Base-by-base conservation (phyloP, 345 rosid species). In the Rhizophora mangle region DNA sequence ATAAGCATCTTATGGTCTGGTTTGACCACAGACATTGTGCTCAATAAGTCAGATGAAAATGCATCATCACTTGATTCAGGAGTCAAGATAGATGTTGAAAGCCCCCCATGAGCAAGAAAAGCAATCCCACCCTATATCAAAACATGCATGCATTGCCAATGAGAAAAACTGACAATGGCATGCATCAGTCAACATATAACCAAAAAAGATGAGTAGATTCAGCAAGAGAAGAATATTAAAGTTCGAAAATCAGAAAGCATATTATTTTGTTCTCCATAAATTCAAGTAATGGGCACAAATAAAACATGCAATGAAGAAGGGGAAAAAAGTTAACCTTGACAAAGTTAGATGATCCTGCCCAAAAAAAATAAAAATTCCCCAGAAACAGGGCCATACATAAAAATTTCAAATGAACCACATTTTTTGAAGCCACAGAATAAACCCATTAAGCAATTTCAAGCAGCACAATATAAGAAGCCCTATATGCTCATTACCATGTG, bases 1-100 rank as follows among this genome's bases (percentile, higher is more conserved):
- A 62, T 83, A 87, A 92, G 97, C 79, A 88, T 78, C 59, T 78
- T 63, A 1, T 85, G 82, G 22, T 88, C 90, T 0, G 91, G 89
- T 11, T 81, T 72, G 31, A 80, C 18, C 20, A 74, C 72, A 19
- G 78, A 56, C 83, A 78, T 82, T 73, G 83, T 63, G n/a, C 80
- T 77, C 76, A 95, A 76, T 39, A 95, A 80, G 70, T 87, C 84
- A 63, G 83, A 80, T 30, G 97, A 94, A 73, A 92, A 85, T 18
- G 74, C 60, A 74, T 73, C 85, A 68, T 72, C 80, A 59, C 80
- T 79, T 5, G 90, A 82, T 76, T 84, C 83, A 59, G 89, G 89
- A 65, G 89, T 92, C 76, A 88, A 59, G 36, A 86, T 58, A 36
- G 79, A 74, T 30, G 92, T 81, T 1, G 89, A 84, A 69, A 90